A percentile compares a stretch with the other conserved stretches of the same genome.
Conservation (phyloP, 2,329 filamentous ascomycete species). For the Bipolaris gigantea region DNA sequence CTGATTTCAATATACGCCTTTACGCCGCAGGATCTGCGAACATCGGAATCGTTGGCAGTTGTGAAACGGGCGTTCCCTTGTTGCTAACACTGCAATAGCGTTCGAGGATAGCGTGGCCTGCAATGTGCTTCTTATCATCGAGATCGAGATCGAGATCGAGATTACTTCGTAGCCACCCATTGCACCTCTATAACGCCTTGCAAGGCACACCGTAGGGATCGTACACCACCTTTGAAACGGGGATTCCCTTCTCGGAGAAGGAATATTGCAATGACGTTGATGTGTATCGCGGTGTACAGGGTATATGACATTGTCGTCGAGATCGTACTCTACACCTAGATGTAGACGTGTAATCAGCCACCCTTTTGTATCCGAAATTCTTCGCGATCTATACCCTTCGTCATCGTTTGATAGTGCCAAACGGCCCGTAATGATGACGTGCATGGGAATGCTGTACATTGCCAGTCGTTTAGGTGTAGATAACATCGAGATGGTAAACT, state of each 20-base stretch:
- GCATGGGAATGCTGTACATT: background rate
- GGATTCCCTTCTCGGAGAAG: background rate
- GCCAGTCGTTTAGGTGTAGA: background rate
- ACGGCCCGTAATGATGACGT: background rate
- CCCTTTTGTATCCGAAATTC: too few species aligned
- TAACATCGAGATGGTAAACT: background rate
- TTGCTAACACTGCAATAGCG: background rate
- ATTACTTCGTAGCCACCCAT: background rate
- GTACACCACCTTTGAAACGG: background rate
- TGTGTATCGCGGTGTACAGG: background rate
- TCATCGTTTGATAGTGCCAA: background rate
- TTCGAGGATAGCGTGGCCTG: background rate
- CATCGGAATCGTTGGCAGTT: constrained; percentile 1
- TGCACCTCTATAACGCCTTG: background rate
- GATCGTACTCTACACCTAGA: background rate
- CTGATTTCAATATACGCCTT: background rate
- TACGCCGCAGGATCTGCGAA: background rate
- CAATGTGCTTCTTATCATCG: constrained; percentile 1
- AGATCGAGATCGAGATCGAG: background rate
- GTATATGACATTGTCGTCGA: background rate
- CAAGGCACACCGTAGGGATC: background rate
- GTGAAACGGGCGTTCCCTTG: background rate
- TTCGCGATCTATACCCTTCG: background rate
- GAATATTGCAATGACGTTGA: background rate
- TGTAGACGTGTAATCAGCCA: too few species aligned